A percentile compares a stretch with the other conserved stretches of the same genome.
phyloP scores from a whole-genome alignment of 805 yeast species.

The Komagataella pastoris region DNA sequence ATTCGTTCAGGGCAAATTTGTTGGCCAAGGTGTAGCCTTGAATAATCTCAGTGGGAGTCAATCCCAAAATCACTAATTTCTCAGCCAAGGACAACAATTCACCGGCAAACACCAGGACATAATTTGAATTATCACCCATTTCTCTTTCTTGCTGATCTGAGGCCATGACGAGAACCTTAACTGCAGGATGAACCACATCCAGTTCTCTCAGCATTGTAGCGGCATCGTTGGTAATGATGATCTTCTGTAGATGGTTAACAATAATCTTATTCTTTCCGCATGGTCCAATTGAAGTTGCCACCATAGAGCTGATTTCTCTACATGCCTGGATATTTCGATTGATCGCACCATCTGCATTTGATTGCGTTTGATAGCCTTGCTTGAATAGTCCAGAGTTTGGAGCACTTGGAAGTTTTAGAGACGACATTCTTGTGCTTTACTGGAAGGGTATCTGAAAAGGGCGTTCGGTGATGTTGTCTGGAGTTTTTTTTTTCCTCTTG shows the following conservation, averaged over 20 bases:
- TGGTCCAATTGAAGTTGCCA: constrained; percentile 93
- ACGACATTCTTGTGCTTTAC: constrained; percentile 11
- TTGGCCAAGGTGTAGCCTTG: constrained; percentile 90
- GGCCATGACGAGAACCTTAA: constrained; percentile 90
- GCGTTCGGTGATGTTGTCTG: neutral
- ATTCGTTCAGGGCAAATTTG: constrained; percentile 53
- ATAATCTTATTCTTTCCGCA: constrained; percentile 94
- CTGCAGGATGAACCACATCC: constrained; percentile 95
- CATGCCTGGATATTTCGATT: constrained; percentile 88
- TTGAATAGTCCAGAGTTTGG: constrained; percentile 92
- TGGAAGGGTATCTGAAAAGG: neutral
- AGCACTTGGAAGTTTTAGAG: constrained; percentile 80
- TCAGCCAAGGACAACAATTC: constrained; percentile 82
- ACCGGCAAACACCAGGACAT: constrained; percentile 86
- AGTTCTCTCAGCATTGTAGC: constrained; percentile 91
- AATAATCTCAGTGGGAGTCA: constrained; percentile 83
- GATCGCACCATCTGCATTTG: constrained; percentile 90
- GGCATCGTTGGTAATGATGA: constrained; percentile 92
- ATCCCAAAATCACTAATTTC: constrained; percentile 69
- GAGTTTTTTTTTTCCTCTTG: neutral
- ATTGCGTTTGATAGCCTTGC: constrained; percentile 82
- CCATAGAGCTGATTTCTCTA: constrained; percentile 83
- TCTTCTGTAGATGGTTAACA: constrained; percentile 76
- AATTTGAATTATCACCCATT: constrained; percentile 93
- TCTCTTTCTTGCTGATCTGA: constrained; percentile 93